Evolutionary conservation across 2,329 filamentous ascomycete species (phyloP).

Genomic region (Colletotrichum siamense): DNA sequence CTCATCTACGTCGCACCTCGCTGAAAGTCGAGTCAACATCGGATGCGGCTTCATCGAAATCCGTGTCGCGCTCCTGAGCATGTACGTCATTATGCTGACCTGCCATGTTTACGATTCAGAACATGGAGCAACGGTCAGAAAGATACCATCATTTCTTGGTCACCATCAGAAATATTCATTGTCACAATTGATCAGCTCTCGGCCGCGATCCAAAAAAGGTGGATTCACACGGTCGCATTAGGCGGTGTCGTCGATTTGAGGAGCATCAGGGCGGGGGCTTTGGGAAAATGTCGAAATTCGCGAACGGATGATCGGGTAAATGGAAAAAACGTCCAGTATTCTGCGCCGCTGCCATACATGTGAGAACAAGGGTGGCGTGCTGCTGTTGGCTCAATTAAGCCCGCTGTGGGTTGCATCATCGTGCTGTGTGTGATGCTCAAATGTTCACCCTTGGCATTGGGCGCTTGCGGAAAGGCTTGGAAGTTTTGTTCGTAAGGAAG

Average conservation of each 20-base stretch:
- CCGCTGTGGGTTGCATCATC: neutral
- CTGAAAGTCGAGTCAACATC: neutral
- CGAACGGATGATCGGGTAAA: neutral
- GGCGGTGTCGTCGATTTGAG: neutral
- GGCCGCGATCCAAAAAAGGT: neutral
- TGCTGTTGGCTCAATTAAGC: neutral
- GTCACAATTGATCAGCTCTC: neutral
- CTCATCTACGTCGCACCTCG: neutral
- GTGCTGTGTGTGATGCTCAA: neutral
- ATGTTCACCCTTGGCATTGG: neutral
- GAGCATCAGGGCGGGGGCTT: neutral
- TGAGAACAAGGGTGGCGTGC: neutral
- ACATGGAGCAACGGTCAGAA: rapidly evolving
- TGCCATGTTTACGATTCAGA: neutral
- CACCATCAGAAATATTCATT: neutral
- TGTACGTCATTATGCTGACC: neutral
- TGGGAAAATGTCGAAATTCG: neutral
- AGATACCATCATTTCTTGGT: neutral
- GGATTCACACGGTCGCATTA: neutral
- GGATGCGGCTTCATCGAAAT: neutral
- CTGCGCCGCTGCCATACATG: neutral
- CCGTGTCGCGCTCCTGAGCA: neutral
- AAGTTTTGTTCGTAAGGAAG: neutral
- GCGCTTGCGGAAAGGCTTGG: neutral
- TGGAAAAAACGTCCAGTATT: neutral